Percentiles rank a stretch among this genome's conserved stretches.
Conservation (phyloP, 495 filamentous ascomycete genomes). For the Penicillium cosmopolitanum region DNA sequence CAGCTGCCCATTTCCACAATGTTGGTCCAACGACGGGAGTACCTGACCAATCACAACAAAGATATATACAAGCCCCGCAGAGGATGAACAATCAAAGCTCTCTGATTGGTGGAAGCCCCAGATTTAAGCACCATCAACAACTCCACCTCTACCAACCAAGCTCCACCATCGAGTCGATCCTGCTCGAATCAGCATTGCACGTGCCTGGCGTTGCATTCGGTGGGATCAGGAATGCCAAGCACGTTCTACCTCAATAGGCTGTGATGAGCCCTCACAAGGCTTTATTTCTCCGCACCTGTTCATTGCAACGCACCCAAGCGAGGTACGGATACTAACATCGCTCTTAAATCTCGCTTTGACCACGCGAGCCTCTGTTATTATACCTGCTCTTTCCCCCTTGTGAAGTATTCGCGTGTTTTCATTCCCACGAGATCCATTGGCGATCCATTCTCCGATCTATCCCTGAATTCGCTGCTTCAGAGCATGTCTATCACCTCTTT, state of each 20-base stretch:
- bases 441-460: background rate
- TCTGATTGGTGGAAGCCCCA: slow-evolving; percentile 17
- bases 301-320: slow-evolving; percentile 18
- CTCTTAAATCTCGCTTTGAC: slow-evolving; percentile 4
- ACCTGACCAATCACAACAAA: background rate
- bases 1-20: slow-evolving; percentile 4
- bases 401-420: slow-evolving; percentile 7
- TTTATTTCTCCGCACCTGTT: slow-evolving; percentile 15
- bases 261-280: slow-evolving; percentile 13
- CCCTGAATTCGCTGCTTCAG: slow-evolving; percentile 4
- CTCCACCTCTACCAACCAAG: slow-evolving; percentile 6
- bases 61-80: background rate
- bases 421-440: background rate
- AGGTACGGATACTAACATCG: slow-evolving; percentile 1
- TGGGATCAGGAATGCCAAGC: slow-evolving; percentile 26
- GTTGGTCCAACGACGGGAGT: background rate
- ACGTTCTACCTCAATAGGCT: slow-evolving; percentile 46
- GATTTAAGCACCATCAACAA: slow-evolving; percentile 24
- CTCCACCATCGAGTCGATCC: slow-evolving; percentile 15
- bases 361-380: background rate
- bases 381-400: background rate
- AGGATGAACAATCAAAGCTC: slow-evolving; percentile 9
- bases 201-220: slow-evolving; percentile 33
- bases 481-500: slow-evolving; percentile 43
- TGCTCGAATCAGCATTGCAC: slow-evolving; percentile 41